Evolutionary conservation across 1,139 yeast species (phyloP).

Genomic region (Hansenula sp.): DNA sequence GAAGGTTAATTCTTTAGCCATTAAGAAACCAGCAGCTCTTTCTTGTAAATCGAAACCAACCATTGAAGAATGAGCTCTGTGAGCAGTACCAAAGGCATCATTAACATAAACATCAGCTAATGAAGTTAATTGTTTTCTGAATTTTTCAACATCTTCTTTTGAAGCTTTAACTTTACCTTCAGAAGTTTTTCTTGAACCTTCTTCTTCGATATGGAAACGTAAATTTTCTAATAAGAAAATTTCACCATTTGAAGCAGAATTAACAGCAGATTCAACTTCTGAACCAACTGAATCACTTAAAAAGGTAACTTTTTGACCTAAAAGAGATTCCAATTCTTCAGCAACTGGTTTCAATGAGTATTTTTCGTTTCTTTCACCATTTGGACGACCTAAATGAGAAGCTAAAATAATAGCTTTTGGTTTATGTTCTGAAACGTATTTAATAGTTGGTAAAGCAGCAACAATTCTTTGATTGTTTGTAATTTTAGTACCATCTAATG

Average conservation of each 20-base stretch:
- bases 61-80: constrained; percentile 98
- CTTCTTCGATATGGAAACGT: constrained; percentile 96
- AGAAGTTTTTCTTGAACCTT: constrained; percentile 85
- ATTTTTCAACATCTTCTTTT: constrained; percentile 71
- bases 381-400: constrained; percentile 97
- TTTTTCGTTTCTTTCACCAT: constrained; percentile 79
- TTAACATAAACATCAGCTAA: constrained; percentile 94
- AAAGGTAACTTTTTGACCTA: constrained; percentile 69
- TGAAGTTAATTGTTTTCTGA: constrained; percentile 82
- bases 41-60: constrained; percentile 91
- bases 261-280: constrained; percentile 76
- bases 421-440: constrained; percentile 83
- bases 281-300: constrained; percentile 84
- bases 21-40: constrained; percentile 95
- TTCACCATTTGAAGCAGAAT: constrained; percentile 61
- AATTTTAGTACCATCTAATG: constrained; percentile 90
- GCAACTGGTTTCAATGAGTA: constrained; percentile 92
- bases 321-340: constrained; percentile 71
- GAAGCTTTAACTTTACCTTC: constrained; percentile 91
- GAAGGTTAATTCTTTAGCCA: constrained; percentile 93
- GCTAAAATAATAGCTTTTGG: constrained; percentile 90
- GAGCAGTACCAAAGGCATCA: constrained; percentile 98
- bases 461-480: constrained; percentile 98
- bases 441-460: constrained; percentile 95
- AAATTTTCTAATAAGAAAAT: constrained; percentile 84